A percentile compares a stretch with the other conserved stretches of the same genome.
Evolutionary conservation across 2,329 filamentous ascomycete species (phyloP).

Genomic region (Claviceps quebecensis): DNA sequence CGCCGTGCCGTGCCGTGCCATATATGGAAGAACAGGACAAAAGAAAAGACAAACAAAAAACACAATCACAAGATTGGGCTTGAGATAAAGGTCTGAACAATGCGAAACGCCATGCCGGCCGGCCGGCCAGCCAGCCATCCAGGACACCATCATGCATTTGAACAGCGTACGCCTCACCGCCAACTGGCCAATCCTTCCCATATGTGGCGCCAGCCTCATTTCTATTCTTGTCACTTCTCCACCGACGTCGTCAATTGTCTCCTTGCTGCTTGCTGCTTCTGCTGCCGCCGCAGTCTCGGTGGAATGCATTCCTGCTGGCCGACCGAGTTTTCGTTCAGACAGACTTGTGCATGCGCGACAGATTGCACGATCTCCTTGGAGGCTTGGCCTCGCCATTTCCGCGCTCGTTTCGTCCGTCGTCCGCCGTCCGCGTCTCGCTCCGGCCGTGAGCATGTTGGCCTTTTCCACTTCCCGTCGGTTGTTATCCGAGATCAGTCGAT

Average conservation of each 20-base stretch:
- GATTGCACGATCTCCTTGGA: too few relatives aligned
- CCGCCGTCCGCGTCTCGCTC: background rate
- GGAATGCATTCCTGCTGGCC: background rate
- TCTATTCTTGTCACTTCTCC: background rate
- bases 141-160: constrained; percentile 1
- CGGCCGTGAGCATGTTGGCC: background rate
- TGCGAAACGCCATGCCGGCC: constrained; percentile 5
- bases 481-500: background rate
- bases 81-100: constrained; percentile 1
- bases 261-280: background rate
- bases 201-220: background rate
- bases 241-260: background rate
- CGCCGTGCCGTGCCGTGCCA: constrained; percentile 2
- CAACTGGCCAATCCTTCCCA: background rate
- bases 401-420: background rate
- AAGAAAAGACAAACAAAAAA: background rate
- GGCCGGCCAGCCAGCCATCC: constrained; percentile 1
- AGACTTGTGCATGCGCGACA: too few relatives aligned
- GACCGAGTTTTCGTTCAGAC: too few relatives aligned
- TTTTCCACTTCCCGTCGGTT: background rate
- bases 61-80: background rate
- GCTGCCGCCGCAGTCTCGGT: background rate
- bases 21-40: background rate
- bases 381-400: too few relatives aligned
- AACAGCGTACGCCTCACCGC: constrained; percentile 1